Conservation (phyloP, 495 filamentous ascomycete species). For the Penicillium pulvis region DNA sequence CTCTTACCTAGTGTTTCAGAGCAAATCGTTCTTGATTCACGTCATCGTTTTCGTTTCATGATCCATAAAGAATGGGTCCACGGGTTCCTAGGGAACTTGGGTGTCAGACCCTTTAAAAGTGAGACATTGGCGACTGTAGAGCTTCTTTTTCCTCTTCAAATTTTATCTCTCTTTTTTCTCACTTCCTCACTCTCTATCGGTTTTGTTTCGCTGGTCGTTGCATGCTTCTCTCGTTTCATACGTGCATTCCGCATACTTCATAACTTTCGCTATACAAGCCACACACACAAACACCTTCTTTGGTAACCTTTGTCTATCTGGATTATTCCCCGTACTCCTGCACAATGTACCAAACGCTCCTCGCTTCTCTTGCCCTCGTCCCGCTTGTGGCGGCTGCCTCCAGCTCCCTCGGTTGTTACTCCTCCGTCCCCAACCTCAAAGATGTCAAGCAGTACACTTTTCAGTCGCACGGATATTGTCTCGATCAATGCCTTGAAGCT, state of each 20-base stretch:
- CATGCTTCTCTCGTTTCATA: not conserved
- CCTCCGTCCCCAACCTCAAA: conserved; percentile 26
- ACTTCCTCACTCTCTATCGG: not conserved
- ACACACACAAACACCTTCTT: not conserved
- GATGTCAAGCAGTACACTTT: conserved; percentile 26
- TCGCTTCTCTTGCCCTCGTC: conserved; percentile 33
- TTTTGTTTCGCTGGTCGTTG: conserved; percentile 1
- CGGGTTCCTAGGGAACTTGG: conserved; percentile 2
- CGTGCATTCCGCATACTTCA: conserved; percentile 7
- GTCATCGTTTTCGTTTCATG: conserved; percentile 9
- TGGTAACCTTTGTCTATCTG: not conserved
- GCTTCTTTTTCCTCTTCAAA: not conserved
- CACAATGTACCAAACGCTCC: conserved; percentile 23
- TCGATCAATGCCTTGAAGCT: conserved; percentile 27
- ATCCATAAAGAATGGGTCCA: conserved; percentile 6
- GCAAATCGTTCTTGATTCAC: conserved; percentile 5
- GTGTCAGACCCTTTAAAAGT: conserved; percentile 3
- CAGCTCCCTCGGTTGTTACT: conserved; percentile 38
- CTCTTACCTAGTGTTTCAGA: conserved; percentile 3
- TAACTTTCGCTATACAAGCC: conserved; percentile 1
- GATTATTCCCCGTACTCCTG: not conserved
- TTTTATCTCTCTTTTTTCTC: not conserved
- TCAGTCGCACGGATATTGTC: conserved; percentile 36
- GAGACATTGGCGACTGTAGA: conserved; percentile 2
- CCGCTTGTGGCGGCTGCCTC: conserved; percentile 18